Base-by-base conservation (phyloP, 2,329 filamentous ascomycete species). In the Pestalotiopsis sp. region DNA sequence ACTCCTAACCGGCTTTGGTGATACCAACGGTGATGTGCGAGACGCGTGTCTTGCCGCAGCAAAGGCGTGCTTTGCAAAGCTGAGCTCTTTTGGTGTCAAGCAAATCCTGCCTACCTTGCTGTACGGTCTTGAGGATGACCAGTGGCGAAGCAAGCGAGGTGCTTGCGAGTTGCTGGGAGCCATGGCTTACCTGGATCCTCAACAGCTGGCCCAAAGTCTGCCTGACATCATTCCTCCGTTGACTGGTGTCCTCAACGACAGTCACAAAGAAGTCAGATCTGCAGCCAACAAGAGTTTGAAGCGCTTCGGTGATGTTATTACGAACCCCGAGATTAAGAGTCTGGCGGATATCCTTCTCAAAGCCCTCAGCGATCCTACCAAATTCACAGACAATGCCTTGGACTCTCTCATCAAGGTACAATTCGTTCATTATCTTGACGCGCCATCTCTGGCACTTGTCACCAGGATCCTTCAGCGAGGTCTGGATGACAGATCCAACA, bases 91-190 rank as follows among this genome's bases (percentile, higher is more conserved):
- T 75, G 96, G 96, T 79, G 97, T 99, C 69, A 97, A 97, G 82
- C 89, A 96, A 77, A 95, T 99, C 72, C 85, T 99, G 72, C 96
- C 96, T 3, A 97, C 93, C 13, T 87, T 99, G 7, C 87, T 99
- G 2, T 91, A 96, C 72, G 96, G 97, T 69, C 89, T 99, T 11
- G 95, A 98, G 72, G 96, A 99, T 72, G 90, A 93, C 66, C 95
- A 98, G 80, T 99, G 96, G 96, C 92, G 96, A 76, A 98, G 94
- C 83, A 98, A 99, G 82, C 97, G 97, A 83, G 96, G 97, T 74
- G 96, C 96, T 67, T 99, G 96, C 78, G 96, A 99, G 78, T 91
- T 97, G 31, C 87, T 99, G 14, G 96, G 96, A 79, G 96, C 96
- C 71, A 99, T 99, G 96, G 97, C 96, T 4, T 99, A 99, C 78